A percentile compares a stretch with the other conserved stretches of the same genome.
These are phyloP conservation scores for Diplodia intermedia DNA, from an alignment of 2,329 filamentous ascomycete species.

Conservation along the genomic window DNA sequence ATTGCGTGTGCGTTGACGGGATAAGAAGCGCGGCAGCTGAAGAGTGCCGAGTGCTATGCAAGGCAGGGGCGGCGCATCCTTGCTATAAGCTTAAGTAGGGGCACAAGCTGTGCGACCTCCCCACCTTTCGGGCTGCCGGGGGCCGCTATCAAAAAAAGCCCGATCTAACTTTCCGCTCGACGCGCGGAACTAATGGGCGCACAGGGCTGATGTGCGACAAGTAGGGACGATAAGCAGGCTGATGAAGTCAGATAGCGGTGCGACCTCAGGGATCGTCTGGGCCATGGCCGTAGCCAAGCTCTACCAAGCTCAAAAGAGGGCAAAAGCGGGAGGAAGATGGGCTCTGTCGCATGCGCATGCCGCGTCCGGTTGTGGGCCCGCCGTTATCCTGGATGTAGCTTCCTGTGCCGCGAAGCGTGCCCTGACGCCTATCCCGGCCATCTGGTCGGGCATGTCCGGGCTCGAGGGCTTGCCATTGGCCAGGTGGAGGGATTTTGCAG, in stretches of 20 bases:
- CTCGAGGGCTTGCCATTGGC: not conserved
- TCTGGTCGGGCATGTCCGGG: not conserved
- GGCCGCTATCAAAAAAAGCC: conserved; percentile 9
- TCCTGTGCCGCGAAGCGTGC: not conserved
- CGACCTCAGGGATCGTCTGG: not conserved
- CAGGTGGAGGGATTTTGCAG: not conserved
- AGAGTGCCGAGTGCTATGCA: not conserved
- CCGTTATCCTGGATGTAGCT: not conserved
- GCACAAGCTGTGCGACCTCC: not conserved
- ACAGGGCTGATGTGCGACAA: conserved; percentile 13
- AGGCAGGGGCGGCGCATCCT: not conserved
- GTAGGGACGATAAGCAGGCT: not conserved
- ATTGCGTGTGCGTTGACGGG: conserved; percentile 2
- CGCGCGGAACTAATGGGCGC: not conserved
- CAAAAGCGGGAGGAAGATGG: not conserved
- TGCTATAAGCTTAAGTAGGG: not conserved
- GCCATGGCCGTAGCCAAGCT: conserved; percentile 1
- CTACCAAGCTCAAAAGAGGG: conserved; percentile 11
- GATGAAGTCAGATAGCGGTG: conserved; percentile 18
- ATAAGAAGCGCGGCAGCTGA: not conserved
- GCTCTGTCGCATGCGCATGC: conserved; percentile 10
- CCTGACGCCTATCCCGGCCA: not conserved
- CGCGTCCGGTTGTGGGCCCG: not conserved
- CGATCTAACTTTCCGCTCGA: not conserved
- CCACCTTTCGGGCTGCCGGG: not conserved